Conservation (phyloP, 495 filamentous ascomycete genomes). For the Lichenothelia convexa region DNA sequence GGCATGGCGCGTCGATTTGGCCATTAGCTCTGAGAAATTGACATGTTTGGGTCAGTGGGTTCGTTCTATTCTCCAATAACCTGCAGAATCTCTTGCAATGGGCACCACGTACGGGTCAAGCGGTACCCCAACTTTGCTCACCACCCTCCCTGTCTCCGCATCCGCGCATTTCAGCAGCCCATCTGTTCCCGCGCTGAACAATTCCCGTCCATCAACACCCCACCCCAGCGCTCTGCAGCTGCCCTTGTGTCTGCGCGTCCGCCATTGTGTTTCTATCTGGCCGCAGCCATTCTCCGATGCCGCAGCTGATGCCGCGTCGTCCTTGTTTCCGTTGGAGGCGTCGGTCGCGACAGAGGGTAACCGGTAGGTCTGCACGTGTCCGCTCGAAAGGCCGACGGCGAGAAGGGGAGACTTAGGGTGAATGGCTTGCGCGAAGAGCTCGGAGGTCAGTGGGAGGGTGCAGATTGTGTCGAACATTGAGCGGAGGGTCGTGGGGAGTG, state of each 20-base stretch:
- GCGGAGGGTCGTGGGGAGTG: neutral
- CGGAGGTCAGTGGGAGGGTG: conserved; percentile 67
- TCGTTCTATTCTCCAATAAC: neutral
- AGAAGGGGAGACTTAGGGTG: conserved; percentile 71
- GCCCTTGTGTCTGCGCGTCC: conserved; percentile 75
- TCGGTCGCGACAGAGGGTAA: conserved; percentile 38
- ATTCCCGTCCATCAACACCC: conserved; percentile 48
- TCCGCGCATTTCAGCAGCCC: conserved; percentile 74
- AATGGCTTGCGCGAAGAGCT: conserved; percentile 75
- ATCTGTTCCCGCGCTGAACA: conserved; percentile 86
- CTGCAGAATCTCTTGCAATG: neutral
- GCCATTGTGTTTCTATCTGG: conserved; percentile 69
- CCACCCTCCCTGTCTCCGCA: conserved; percentile 59
- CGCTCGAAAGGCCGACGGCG: conserved; percentile 64
- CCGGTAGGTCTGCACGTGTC: conserved; percentile 73
- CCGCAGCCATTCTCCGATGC: conserved; percentile 36
- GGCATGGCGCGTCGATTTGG: conserved; percentile 47
- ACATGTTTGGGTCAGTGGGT: neutral
- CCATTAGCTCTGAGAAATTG: conserved; percentile 5
- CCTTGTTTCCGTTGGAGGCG: conserved; percentile 28
- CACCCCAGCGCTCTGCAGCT: conserved; percentile 71
- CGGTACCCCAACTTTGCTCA: conserved; percentile 55
- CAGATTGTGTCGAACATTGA: conserved; percentile 71
- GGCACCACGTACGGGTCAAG: conserved; percentile 10
- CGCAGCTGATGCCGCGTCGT: conserved; percentile 15